These are phyloP conservation scores for Yamadazyma friedrichii DNA, from an alignment of 1,139 yeast species.

Conservation along the genomic window DNA sequence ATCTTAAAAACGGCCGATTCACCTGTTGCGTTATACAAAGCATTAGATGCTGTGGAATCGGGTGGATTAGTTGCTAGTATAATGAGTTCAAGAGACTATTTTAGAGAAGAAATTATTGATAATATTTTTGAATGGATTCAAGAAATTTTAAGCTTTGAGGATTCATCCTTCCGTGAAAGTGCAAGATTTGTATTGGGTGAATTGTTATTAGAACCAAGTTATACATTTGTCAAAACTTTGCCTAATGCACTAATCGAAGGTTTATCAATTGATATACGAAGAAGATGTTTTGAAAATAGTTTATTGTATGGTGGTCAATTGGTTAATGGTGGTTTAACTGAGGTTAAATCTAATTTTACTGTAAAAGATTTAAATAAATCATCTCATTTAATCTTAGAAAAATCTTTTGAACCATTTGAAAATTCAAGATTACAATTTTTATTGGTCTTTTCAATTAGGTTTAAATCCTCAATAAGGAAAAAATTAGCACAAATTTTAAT, in stretches of 20 bases:
- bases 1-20: slow-evolving; percentile 22
- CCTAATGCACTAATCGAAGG: slow-evolving; percentile 22
- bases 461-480: slow-evolving; percentile 49
- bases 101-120: slow-evolving; percentile 46
- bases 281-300: slow-evolving; percentile 31
- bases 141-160: slow-evolving; percentile 33
- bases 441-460: slow-evolving; percentile 55
- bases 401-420: slow-evolving; percentile 11
- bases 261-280: slow-evolving; percentile 16
- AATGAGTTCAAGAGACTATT: slow-evolving; percentile 44
- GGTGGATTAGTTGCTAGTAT: slow-evolving; percentile 60
- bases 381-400: slow-evolving; percentile 14
- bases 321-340: slow-evolving; percentile 22
- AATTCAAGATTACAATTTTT: slow-evolving; percentile 53
- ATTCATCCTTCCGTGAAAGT: slow-evolving; percentile 24
- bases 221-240: slow-evolving; percentile 24
- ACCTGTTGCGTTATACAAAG: slow-evolving; percentile 20
- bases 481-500: slow-evolving; percentile 46
- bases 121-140: slow-evolving; percentile 51
- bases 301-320: slow-evolving; percentile 27
- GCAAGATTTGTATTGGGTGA: slow-evolving; percentile 24
- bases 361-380: slow-evolving; percentile 16
- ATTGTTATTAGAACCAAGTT: slow-evolving; percentile 29
- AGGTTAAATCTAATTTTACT: slow-evolving; percentile 14
- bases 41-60: slow-evolving; percentile 36